phyloP scores from a whole-genome alignment of 106 monocot genomes.

The Dendrobium officinale region DNA sequence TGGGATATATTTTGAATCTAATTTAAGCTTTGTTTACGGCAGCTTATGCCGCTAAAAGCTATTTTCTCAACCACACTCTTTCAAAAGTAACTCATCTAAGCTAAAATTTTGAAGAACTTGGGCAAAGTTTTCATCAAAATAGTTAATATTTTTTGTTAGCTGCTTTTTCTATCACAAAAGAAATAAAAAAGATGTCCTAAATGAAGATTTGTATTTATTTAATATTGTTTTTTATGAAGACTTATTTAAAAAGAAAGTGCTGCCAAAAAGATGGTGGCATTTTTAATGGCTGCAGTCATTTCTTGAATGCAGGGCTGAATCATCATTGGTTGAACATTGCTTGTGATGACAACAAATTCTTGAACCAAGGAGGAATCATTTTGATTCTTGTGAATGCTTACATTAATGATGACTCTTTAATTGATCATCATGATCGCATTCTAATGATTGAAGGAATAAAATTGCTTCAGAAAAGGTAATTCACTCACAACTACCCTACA shows the following conservation, averaged over 20 bases:
- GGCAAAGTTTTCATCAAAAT: too few species aligned
- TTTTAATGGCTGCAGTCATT: background rate
- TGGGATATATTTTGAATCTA: too few species aligned
- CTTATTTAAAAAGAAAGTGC: background rate
- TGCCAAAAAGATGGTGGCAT: background rate
- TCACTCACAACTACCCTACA: background rate
- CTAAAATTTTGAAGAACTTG: too few species aligned
- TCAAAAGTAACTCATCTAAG: too few species aligned
- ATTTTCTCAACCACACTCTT: too few species aligned
- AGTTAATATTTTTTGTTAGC: too few species aligned
- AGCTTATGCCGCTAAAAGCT: too few species aligned
- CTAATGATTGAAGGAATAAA: slow-evolving; percentile 32
- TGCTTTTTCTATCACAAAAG: too few species aligned
- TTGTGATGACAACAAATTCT: background rate
- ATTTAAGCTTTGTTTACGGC: too few species aligned
- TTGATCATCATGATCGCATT: slow-evolving; percentile 6
- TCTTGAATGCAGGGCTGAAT: slow-evolving; percentile 24
- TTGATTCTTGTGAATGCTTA: slow-evolving; percentile 21
- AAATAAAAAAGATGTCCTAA: too few species aligned
- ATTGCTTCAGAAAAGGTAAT: slow-evolving; percentile 30
- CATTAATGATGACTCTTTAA: slow-evolving; percentile 2
- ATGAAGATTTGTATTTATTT: background rate
- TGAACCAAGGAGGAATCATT: slow-evolving; percentile 21
- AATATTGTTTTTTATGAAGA: background rate
- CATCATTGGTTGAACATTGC: slow-evolving; percentile 47